Base-by-base conservation (phyloP, 2,329 filamentous ascomycete genomes). In the Microcyclospora pomicola region DNA sequence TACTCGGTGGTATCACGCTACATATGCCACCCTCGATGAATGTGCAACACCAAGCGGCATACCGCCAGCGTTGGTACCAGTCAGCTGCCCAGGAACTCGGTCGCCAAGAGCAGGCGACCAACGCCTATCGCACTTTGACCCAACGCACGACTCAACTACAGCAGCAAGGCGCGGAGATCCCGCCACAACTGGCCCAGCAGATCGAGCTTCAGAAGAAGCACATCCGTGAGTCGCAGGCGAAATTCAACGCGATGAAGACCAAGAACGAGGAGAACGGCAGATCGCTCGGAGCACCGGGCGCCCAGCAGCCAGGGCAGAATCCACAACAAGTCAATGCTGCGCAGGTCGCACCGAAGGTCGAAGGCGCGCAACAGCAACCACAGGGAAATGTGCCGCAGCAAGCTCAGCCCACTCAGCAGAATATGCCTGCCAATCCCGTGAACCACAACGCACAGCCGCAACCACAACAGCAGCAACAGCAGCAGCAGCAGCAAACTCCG, bases 321-420 rank as follows among this genome's bases (percentile, higher is more conserved):
- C 12, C 12, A 31, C 30, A 30, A n/a, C 28, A 31, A 31, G 30
- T 31, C 14, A 31, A 31, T 15, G 30, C 30, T 31, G 30, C 14
- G 30, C 30, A 31, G 30, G 30, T 15, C 30, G 5, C 30, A 4
- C 30, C 12, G 5, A n/a, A n/a, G 14, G 19, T 7, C 5, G 19
- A 24, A 24, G 7, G 19, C 19, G 12, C 30, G 30, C 30, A 31
- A 31, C 30, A 31, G 14, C 12, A 31, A n/a, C 30, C 30, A n/a
- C 30, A 31, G 9, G 30, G 30, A n/a, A n/a, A 31, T 6, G 44
- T 33, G n/a, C 41, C 37, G 30, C 35, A 35, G 41, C 30, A 37
- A 39, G n/a, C 34, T 35, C 13, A 13, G 14, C 12, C 11, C 19
- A 14, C 15, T 13, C 14, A 16, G 30, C 24, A 30, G 34, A 27